Evolutionary conservation across 345 rosid species (phyloP).

Genomic region (Barbarea vulgaris): DNA sequence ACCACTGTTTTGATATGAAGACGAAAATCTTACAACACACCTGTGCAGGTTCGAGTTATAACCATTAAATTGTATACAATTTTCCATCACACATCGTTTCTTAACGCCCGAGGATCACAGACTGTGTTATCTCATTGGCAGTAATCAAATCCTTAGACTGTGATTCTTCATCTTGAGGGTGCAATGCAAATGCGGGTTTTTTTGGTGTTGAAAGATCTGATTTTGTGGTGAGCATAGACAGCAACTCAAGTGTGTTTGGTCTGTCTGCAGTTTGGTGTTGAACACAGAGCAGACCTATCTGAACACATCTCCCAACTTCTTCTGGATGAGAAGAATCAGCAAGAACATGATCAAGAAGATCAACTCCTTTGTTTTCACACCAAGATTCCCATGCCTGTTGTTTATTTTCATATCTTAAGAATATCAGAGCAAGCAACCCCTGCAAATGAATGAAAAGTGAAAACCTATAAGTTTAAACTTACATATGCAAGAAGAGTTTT

Average conservation of each 20-base stretch:
- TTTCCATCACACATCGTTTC: too few relatives aligned
- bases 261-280: conserved; percentile 8
- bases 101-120: conserved; percentile 1
- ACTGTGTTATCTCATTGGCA: conserved; percentile 1
- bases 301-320: neutral
- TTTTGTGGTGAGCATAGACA: conserved; percentile 2
- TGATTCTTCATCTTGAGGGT: neutral
- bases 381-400: conserved; percentile 5
- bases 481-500: conserved; percentile 37
- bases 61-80: too few relatives aligned
- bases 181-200: neutral
- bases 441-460: neutral
- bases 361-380: neutral
- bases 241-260: neutral
- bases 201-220: neutral
- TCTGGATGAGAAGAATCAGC: neutral
- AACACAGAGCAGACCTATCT: conserved; percentile 12
- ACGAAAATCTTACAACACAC: too few relatives aligned
- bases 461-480: neutral
- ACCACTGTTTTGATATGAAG: too few relatives aligned
- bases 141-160: neutral
- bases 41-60: too few relatives aligned
- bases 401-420: neutral
- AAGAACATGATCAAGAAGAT: neutral
- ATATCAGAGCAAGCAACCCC: neutral